Conservation (phyloP, 1,284 basidiomycete genomes). For the Trametes pubescens region DNA sequence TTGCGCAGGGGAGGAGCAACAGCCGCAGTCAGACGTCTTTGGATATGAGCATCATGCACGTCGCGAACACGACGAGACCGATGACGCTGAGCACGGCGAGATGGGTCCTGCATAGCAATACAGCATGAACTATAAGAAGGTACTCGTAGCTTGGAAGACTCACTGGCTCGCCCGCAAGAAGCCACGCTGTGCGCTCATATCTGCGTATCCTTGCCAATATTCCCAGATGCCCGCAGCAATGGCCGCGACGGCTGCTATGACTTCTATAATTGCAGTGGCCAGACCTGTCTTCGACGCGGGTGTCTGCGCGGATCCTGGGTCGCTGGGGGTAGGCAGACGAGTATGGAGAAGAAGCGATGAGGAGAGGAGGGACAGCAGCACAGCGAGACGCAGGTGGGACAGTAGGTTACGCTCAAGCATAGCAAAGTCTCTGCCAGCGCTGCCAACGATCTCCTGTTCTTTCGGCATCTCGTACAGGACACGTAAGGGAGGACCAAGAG, state of each 20-base stretch:
- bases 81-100: constrained; percentile 34
- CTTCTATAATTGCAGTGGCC: constrained; percentile 42
- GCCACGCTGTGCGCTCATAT: constrained; percentile 62
- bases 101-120: constrained; percentile 30
- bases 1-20: constrained; percentile 8
- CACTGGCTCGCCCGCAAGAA: constrained; percentile 69
- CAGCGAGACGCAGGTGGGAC: constrained; percentile 68
- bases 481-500: no score
- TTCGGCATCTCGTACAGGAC: constrained; percentile 35
- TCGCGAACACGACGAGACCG: constrained; percentile 36
- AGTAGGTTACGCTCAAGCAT: constrained; percentile 80
- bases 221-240: constrained; percentile 68
- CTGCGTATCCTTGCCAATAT: constrained; percentile 64
- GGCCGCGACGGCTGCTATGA: constrained; percentile 57
- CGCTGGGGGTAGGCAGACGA: constrained; percentile 56
- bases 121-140: constrained; percentile 20
- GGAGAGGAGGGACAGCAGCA: constrained; percentile 68
- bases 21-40: constrained; percentile 29
- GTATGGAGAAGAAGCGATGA: constrained; percentile 68
- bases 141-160: constrained; percentile 38
- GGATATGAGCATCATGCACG: constrained; percentile 37
- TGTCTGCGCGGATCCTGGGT: constrained; percentile 35
- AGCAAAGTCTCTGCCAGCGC: constrained; percentile 70
- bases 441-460: constrained; percentile 47
- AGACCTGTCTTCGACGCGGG: constrained; percentile 34